Evolutionary conservation across 2,329 filamentous ascomycete species (phyloP).

Genomic region (Hawksworthiomyces lignivorus): DNA sequence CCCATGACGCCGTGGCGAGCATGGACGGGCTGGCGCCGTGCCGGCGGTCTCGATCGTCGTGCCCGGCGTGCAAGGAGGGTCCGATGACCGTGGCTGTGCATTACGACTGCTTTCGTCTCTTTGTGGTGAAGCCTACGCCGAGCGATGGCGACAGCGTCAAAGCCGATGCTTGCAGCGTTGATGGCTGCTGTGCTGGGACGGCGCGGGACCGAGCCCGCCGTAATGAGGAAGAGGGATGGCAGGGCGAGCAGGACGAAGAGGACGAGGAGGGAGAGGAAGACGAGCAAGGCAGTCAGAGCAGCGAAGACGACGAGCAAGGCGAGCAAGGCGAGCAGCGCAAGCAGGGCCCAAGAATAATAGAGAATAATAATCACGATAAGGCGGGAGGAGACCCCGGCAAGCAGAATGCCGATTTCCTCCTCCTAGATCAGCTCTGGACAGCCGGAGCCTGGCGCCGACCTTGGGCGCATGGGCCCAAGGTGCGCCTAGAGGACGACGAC

Average conservation of each 20-base stretch:
- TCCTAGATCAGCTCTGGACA: constrained; percentile 3
- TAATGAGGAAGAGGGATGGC: no score
- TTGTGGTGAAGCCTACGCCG: not conserved
- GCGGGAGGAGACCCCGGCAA: no score
- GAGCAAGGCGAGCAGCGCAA: no score
- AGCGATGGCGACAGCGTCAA: not conserved
- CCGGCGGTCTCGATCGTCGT: not conserved
- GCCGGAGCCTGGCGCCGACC: constrained; percentile 3
- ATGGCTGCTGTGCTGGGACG: no score
- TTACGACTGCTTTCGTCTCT: constrained; percentile 3
- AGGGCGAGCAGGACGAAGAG: no score
- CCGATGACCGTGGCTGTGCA: not conserved
- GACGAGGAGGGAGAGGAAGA: not conserved
- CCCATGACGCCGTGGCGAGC: not conserved
- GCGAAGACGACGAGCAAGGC: no score
- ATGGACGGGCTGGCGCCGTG: not conserved
- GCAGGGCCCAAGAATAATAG: no score
- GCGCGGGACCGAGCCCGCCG: no score
- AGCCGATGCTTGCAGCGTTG: not conserved
- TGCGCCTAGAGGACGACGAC: not conserved
- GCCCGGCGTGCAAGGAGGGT: not conserved
- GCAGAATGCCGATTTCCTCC: no score
- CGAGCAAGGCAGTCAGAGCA: not conserved
- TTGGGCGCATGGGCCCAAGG: not conserved
- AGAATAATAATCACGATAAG: no score